These are phyloP conservation scores for Podospora didyma DNA, from an alignment of 495 filamentous ascomycete genomes.

Conservation along the genomic window DNA sequence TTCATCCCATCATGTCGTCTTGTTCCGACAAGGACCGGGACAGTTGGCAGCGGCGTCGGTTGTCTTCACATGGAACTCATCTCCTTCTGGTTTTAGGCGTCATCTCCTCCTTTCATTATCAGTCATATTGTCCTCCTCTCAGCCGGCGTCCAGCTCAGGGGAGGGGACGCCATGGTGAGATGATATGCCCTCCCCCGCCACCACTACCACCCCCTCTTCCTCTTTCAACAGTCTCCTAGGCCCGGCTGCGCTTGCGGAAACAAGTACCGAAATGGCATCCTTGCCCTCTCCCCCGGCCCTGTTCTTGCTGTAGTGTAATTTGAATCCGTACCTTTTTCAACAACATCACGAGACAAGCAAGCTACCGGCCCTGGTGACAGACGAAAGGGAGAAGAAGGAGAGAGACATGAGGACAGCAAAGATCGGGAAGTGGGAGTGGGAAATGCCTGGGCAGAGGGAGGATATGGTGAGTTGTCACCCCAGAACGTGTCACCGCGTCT, in stretches of 20 bases:
- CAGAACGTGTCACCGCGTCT: no score
- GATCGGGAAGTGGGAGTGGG: background rate
- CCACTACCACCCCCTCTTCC: background rate
- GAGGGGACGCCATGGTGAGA: no score
- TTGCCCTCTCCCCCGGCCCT: background rate
- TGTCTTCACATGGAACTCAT: no score
- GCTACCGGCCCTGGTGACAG: no score
- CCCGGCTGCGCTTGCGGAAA: slow-evolving; percentile 24
- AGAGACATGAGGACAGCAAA: no score
- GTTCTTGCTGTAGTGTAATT: no score
- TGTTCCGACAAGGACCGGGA: background rate
- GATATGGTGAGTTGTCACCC: no score
- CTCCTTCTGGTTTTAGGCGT: no score
- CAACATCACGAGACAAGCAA: no score
- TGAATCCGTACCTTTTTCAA: no score
- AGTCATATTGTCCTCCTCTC: background rate
- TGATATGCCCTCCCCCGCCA: background rate
- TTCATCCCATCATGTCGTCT: background rate
- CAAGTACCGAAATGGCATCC: slow-evolving; percentile 25
- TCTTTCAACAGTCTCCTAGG: background rate
- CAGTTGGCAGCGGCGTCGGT: no score
- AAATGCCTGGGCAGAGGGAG: background rate
- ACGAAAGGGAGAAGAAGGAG: no score
- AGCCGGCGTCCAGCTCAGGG: background rate
- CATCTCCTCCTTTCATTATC: background rate